Evolutionary conservation across 306 rosid genomes (phyloP).

Genomic region (Dicorynia guianensis): DNA sequence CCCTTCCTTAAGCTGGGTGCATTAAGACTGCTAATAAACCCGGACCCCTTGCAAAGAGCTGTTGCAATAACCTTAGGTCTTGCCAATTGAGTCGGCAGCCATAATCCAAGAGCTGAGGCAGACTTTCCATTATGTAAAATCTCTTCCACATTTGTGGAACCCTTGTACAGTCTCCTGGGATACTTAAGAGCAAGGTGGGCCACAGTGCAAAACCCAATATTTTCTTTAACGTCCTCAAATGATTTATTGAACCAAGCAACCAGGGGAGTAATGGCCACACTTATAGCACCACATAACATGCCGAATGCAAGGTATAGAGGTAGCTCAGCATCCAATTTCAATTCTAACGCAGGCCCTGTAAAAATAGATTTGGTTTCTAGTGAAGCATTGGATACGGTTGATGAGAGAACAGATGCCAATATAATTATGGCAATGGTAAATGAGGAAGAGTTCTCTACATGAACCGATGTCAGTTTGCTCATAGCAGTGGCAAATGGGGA

Average conservation of each 20-base stretch:
- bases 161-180: conserved; percentile 89
- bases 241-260: conserved; percentile 82
- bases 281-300: conserved; percentile 96
- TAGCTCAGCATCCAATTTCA: conserved; percentile 98
- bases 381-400: conserved; percentile 89
- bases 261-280: conserved; percentile 85
- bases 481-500: too few species aligned
- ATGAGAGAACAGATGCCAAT: conserved; percentile 96
- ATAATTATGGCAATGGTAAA: conserved; percentile 99
- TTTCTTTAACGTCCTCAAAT: conserved; percentile 81
- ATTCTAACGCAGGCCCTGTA: conserved; percentile 84
- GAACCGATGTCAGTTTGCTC: too few species aligned
- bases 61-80: conserved; percentile 69
- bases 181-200: conserved; percentile 87
- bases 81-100: conserved; percentile 63
- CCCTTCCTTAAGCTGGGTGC: conserved; percentile 85
- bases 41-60: conserved; percentile 73
- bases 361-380: conserved; percentile 90
- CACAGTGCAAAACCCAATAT: conserved; percentile 75
- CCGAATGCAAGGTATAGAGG: conserved; percentile 96
- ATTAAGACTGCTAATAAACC: conserved; percentile 68
- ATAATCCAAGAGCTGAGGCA: conserved; percentile 97
- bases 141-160: conserved; percentile 98
- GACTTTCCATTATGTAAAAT: conserved; percentile 88
- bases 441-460: conserved; percentile 97